Base-by-base conservation (phyloP, 1,139 yeast genomes). In the Lodderomyces margitis region DNA sequence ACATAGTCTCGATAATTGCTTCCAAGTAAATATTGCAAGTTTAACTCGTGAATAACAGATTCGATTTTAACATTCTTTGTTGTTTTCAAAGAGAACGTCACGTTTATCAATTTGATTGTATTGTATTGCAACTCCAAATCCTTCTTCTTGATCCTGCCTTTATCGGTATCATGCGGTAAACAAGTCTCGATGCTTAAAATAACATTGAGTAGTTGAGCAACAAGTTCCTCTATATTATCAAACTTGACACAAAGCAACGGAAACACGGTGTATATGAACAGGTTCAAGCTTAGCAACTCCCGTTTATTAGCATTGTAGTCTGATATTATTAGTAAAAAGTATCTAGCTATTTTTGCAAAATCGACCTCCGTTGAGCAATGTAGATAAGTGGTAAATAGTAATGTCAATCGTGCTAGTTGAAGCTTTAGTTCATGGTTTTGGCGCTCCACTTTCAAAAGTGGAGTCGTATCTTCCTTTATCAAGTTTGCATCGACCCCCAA, bases 281-380 rank as follows among this genome's bases (percentile, higher is more conserved):
- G 37, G 15, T 35, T 20, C 15, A 56, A 33, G 0, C 43, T 37
- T 2, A 28, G 14, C 37, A 46, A 46, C 20, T 47, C 46, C 21
- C 45, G 24, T 36, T 41, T 42, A 14, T 48, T 43, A 5, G 46
- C 45, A 43, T 57, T 56, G 25, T 49, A 49, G 45, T 58, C 62
- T 34, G 54, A 43, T 14, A 30, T 38, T 23, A 24, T 39, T 34
- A 28, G 43, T 41, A 24, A 45, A 49, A 11, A 53, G 11, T 15
- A 28, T 15, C 32, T 28, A 15, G 32, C 19, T 4, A 28, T 19
- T 15, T 7, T 28, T 28, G 11, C 19, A 28, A 28, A 28, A 15
- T 28, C 32, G 10, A 28, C 32, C 7, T 28, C 32, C 6, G 19
- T 8, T 8, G 32, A 28, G 16, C 27, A 19, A 11, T 21, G 27